Evolutionary conservation across 805 yeast genomes (phyloP).

Genomic region (Saturnispora bothae): DNA sequence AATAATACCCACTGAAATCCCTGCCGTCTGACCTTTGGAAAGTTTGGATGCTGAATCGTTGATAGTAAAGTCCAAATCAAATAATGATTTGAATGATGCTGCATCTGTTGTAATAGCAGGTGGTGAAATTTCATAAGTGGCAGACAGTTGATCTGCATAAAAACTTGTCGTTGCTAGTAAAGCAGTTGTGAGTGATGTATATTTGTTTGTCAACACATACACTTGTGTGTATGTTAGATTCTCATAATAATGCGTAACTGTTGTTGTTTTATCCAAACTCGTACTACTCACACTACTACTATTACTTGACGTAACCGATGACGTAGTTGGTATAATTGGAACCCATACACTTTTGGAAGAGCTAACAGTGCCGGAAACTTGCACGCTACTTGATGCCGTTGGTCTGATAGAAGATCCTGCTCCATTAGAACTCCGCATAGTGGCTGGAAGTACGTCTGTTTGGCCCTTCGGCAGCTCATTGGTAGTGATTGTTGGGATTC

Average conservation of each 20-base stretch:
- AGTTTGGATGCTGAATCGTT: background rate
- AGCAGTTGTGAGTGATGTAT: constrained; percentile 19
- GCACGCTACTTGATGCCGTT: too few relatives aligned
- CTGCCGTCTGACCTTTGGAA: constrained; percentile 22
- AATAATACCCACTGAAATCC: constrained; percentile 21
- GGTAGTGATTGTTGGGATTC: constrained; percentile 14
- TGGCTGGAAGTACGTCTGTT: background rate
- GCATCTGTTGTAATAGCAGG: constrained; percentile 23
- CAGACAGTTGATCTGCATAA: constrained; percentile 9
- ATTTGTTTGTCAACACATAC: constrained; percentile 22
- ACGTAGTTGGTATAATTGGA: too few relatives aligned
- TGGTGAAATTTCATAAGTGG: constrained; percentile 13
- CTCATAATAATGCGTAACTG: constrained; percentile 12
- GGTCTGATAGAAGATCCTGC: constrained; percentile 1
- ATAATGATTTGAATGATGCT: constrained; percentile 12
- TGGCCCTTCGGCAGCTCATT: constrained; percentile 11
- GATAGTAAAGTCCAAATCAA: constrained; percentile 6
- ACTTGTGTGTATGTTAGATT: constrained; percentile 20
- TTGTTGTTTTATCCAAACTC: constrained; percentile 10
- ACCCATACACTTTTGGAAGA: too few relatives aligned
- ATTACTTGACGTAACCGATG: background rate
- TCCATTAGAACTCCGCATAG: background rate
- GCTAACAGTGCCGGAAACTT: too few relatives aligned
- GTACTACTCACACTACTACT: background rate
- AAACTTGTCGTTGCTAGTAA: constrained; percentile 17